Base-by-base conservation (phyloP, 2,329 filamentous ascomycete species). In the Saccharata proteae region DNA sequence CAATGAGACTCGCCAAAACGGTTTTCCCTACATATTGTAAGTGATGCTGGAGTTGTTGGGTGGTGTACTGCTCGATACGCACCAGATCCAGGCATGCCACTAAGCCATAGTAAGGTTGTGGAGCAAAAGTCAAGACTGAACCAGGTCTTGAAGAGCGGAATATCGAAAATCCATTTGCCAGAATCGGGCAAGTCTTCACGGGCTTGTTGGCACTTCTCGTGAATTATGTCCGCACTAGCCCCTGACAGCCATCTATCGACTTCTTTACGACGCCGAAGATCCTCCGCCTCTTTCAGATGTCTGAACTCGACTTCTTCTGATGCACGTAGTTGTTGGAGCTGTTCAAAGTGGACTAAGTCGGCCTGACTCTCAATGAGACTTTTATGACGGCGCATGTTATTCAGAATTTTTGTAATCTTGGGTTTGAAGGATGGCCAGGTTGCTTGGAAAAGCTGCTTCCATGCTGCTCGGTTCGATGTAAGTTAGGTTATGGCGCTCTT, bases 21-120 rank as follows among this genome's bases (percentile, higher is more conserved):
- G 58, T 57, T 44, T 65, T 65, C 3, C 59, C 58, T 60, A 28
- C 8, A 11, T 18, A 13, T n/a, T 27, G 17, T 11, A 12, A 16
- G 11, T 4, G 5, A 6, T 13, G n/a, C 16, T n/a, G 12, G 14
- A 8, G 27, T 34, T 18, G 35, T 28, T 15, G 10, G 28, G 10
- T 18, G 29, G 16, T 20, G 7, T 27, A 22, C 29, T 17, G 9
- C 26, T 19, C 6, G 16, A 19, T 13, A 29, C 43, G 38, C 42
- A 55, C 58, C 57, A 27, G 57, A 53, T 6, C 58, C 58, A 15
- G 57, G 56, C 8, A 51, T 58, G 3, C 58, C 58, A 36, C 48
- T 53, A 2, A 62, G 33, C 56, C 57, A 61, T 8, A 61, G 26
- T 15, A 55, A 36, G 6, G 51, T 48, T 4, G 40, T 20, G 3